Conservation (phyloP, 768 basidiomycete species). For the Harrya chromipes region DNA sequence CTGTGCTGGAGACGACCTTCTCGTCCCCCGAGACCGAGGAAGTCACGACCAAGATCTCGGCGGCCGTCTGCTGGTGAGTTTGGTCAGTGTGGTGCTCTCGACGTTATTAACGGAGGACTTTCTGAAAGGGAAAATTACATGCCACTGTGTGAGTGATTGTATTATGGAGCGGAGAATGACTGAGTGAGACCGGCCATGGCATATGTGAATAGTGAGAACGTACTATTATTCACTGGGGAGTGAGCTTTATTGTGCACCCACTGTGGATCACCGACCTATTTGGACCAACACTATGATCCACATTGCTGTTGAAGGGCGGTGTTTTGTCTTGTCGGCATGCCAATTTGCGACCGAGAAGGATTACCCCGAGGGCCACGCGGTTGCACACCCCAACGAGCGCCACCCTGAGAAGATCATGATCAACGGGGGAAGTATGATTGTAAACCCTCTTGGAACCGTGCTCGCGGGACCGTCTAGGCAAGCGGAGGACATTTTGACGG, state of each 20-base stretch:
- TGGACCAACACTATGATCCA: slow-evolving; percentile 61
- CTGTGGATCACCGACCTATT: slow-evolving; percentile 54
- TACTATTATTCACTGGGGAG: slow-evolving; percentile 59
- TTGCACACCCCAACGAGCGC: slow-evolving; percentile 36
- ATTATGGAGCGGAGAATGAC: background rate
- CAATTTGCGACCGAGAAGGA: slow-evolving; percentile 56
- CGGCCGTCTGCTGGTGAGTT: slow-evolving; percentile 56
- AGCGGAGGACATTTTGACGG: slow-evolving; percentile 52
- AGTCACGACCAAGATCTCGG: slow-evolving; percentile 47
- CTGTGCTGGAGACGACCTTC: slow-evolving; percentile 45
- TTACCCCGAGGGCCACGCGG: slow-evolving; percentile 47
- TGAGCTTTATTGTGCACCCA: slow-evolving; percentile 63
- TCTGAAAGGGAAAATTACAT: slow-evolving; percentile 63
- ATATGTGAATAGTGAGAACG: slow-evolving; percentile 44
- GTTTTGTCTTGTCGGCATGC: slow-evolving; percentile 64
- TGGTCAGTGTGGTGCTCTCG: too few species aligned
- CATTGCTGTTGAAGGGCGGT: slow-evolving; percentile 66
- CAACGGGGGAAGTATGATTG: slow-evolving; percentile 59
- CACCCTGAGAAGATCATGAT: slow-evolving; percentile 52
- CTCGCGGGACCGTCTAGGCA: slow-evolving; percentile 57
- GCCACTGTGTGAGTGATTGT: slow-evolving; percentile 49
- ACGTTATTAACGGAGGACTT: background rate
- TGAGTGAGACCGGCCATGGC: slow-evolving; percentile 3
- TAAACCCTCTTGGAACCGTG: slow-evolving; percentile 53
- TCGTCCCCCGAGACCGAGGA: slow-evolving; percentile 15